Evolutionary conservation across 345 rosid genomes (phyloP).

Genomic region (Salix caprea): DNA sequence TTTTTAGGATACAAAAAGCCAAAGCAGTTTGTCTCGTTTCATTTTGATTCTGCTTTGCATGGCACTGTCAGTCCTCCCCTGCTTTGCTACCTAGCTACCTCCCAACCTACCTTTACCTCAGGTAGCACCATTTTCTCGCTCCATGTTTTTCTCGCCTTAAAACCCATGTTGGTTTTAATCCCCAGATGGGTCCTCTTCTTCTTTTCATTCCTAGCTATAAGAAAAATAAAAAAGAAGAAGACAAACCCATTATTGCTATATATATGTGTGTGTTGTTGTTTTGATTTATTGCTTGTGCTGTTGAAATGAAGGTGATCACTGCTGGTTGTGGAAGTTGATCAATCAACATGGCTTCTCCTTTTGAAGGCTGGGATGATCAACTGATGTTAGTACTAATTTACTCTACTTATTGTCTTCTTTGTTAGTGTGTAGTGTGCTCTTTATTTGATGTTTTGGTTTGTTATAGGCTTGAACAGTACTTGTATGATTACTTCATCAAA

Average conservation of each 20-base stretch:
- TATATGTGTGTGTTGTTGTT: no score
- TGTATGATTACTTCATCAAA: slow-evolving; percentile 40
- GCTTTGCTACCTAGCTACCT: slow-evolving; percentile 10
- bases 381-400: slow-evolving; percentile 9
- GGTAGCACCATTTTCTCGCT: not conserved
- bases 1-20: not conserved
- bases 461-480: slow-evolving; percentile 30
- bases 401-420: not conserved
- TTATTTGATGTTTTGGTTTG: not conserved
- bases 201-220: not conserved
- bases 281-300: not conserved
- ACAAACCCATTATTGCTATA: no score
- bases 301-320: slow-evolving; percentile 1
- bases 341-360: not conserved
- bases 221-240: no score
- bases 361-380: slow-evolving; percentile 9
- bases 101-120: not conserved
- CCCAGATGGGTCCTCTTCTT: not conserved
- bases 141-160: not conserved
- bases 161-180: not conserved
- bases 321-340: not conserved
- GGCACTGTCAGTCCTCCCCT: slow-evolving; percentile 15
- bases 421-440: not conserved
- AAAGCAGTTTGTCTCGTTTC: not conserved
- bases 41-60: slow-evolving; percentile 23